A percentile compares a stretch with the other conserved stretches of the same genome.
Conservation (phyloP, 202 grass and related monocot species). For the Zoysia matrella region DNA sequence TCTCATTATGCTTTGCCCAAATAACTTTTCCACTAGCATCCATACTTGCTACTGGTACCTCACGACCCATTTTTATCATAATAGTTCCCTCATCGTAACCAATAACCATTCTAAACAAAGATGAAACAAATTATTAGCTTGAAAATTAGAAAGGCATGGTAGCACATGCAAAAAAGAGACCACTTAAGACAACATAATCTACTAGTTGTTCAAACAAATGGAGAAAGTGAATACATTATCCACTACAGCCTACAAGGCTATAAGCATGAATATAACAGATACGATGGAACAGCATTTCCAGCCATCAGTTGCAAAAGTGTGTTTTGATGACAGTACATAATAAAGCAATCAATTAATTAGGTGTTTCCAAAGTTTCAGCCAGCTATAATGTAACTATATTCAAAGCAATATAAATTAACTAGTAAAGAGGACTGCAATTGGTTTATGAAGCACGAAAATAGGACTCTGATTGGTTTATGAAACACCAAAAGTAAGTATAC, state of each 20-base stretch:
- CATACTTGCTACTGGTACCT: too few relatives aligned
- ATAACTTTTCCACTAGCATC: too few relatives aligned
- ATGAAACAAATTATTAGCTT: too few relatives aligned
- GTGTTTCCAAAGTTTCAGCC: neutral
- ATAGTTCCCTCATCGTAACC: too few relatives aligned
- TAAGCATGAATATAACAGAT: conserved; percentile 34
- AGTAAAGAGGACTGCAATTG: conserved; percentile 8
- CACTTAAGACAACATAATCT: neutral
- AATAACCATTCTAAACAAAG: too few relatives aligned
- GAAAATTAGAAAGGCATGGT: conserved; percentile 18
- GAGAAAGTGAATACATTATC: conserved; percentile 29
- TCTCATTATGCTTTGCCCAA: too few relatives aligned
- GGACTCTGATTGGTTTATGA: conserved; percentile 11
- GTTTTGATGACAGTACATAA: neutral
- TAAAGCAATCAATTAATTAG: conserved; percentile 21
- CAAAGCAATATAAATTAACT: conserved; percentile 29
- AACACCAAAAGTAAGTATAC: neutral
- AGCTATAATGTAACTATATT: neutral
- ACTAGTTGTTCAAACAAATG: conserved; percentile 22
- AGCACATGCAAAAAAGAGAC: neutral
- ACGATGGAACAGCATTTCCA: conserved; percentile 14
- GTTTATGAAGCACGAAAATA: too few relatives aligned
- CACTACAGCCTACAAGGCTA: neutral
- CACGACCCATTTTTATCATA: too few relatives aligned
- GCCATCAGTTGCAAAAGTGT: neutral